Conservation (phyloP, 2,329 filamentous ascomycete genomes). For the Aureobasidium zeae region DNA sequence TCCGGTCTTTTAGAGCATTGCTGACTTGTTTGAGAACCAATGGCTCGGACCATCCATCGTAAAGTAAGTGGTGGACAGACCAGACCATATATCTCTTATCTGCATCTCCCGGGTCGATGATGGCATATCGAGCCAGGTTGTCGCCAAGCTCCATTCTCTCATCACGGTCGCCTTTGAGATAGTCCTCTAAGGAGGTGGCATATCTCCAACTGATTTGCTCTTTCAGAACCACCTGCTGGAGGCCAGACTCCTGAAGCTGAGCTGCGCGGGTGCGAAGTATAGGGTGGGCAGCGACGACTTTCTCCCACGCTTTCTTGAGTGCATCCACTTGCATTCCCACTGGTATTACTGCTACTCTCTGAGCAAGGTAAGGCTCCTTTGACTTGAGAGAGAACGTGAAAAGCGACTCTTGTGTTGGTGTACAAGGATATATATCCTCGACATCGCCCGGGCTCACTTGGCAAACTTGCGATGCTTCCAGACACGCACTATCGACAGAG, state of each 20-base stretch:
- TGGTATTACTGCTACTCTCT: slow-evolving; percentile 28
- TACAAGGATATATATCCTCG: slow-evolving; percentile 36
- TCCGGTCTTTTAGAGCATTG: slow-evolving; percentile 6
- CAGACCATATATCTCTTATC: slow-evolving; percentile 23
- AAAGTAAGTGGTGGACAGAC: slow-evolving; percentile 33
- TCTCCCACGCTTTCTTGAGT: slow-evolving; percentile 32
- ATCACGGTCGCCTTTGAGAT: slow-evolving; percentile 29
- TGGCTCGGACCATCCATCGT: slow-evolving; percentile 33
- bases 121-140: slow-evolving; percentile 31
- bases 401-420: slow-evolving; percentile 34
- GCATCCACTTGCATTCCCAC: slow-evolving; percentile 25
- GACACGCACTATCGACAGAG: slow-evolving; percentile 21
- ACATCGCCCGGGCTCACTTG: slow-evolving; percentile 22
- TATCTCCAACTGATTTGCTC: slow-evolving; percentile 25
- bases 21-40: slow-evolving; percentile 28
- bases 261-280: slow-evolving; percentile 32
- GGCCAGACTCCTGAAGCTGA: slow-evolving; percentile 13
- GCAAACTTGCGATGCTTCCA: slow-evolving; percentile 32
- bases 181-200: slow-evolving; percentile 24
- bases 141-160: slow-evolving; percentile 33
- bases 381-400: slow-evolving; percentile 31
- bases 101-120: slow-evolving; percentile 22
- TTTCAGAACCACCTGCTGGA: slow-evolving; percentile 23
- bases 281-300: slow-evolving; percentile 24
- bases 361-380: slow-evolving; percentile 31